phyloP scores from a whole-genome alignment of 495 filamentous ascomycete species.

The Parathielavia appendiculata region DNA sequence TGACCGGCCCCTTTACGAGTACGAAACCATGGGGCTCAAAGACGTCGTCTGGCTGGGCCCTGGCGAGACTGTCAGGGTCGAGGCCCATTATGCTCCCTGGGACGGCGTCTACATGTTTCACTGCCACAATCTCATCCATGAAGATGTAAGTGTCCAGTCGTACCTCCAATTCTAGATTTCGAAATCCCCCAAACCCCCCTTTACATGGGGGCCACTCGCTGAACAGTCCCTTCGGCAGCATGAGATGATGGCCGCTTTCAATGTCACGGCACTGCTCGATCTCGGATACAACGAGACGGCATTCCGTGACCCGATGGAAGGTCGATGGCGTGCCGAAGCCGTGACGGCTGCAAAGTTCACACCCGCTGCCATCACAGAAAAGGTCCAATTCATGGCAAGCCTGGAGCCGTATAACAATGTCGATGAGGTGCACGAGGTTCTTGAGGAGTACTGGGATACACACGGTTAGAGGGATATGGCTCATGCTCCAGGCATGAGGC shows the following conservation, averaged over 20 bases:
- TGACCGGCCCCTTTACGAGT: constrained; percentile 38
- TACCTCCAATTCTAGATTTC: too few relatives aligned
- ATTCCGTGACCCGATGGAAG: constrained; percentile 36
- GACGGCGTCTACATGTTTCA: constrained; percentile 54
- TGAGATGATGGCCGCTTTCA: constrained; percentile 60
- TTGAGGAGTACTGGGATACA: constrained; percentile 27
- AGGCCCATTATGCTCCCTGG: constrained; percentile 50
- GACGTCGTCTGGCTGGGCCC: constrained; percentile 48
- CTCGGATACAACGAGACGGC: constrained; percentile 45
- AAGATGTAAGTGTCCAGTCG: constrained; percentile 42
- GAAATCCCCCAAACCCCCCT: too few relatives aligned
- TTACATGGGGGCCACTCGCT: neutral
- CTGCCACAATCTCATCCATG: constrained; percentile 56
- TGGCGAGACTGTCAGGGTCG: constrained; percentile 44
- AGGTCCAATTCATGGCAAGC: constrained; percentile 30
- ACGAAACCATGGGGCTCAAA: constrained; percentile 48
- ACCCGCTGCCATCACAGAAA: constrained; percentile 24
- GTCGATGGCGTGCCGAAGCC: constrained; percentile 29
- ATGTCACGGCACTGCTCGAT: constrained; percentile 44
- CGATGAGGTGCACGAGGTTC: constrained; percentile 19
- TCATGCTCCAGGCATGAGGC: too few relatives aligned
- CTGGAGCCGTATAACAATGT: constrained; percentile 30
- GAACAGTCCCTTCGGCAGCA: constrained; percentile 25
- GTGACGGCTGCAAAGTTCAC: constrained; percentile 26
- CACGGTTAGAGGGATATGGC: too few relatives aligned